Base-by-base conservation (phyloP, 225 moss, liverwort and hornwort species). In the Physcomitrellopsis africana region DNA sequence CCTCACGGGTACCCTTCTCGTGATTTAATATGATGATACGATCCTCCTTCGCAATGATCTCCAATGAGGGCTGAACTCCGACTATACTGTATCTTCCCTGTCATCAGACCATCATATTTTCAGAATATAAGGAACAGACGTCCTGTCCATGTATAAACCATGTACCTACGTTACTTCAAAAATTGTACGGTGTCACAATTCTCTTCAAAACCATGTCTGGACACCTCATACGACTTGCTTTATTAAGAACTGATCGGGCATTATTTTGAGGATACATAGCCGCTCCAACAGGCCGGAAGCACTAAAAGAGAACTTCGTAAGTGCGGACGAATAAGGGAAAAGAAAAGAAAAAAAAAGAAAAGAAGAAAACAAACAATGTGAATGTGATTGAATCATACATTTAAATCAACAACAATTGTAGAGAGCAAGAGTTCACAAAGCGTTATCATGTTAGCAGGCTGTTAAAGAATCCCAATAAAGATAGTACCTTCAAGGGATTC, bases 31-130 rank as follows among this genome's bases (percentile, higher is more conserved):
- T 45, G 9, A 83, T 90, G 1, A 87, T 37, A 59, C 70, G 81
- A 64, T 87, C 77, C 71, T 90, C 84, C 77, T 75, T 90, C 20
- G 87, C 90, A 70, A 90, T 77, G 41, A 90, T 83, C 83, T 90
- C 90, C 87, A 90, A 77, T 14, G 90, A 87, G 12, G 90, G 90
- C 79, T 90, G 90, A 80, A 87, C 90, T 67, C 90, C 90, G 56
- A 90, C 85, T 77, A 90, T 76, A 74, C 90, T 94, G 73, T 81
- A 96, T 68, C 94, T 82, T 24, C 94, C 96, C 96, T 94, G 84
- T 72, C 65, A 83, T 58, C 45, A 64, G 64, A 59, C 55, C 61
- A 37, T 55, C 49, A 42, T 60, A 54, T 41, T 37, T 37, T 37
- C 7, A 7, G 32, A 5, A 37, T 37, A 4, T 37, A 13, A 67